Evolutionary conservation across 805 yeast genomes (phyloP).

Genomic region (Yarrowia sp.): DNA sequence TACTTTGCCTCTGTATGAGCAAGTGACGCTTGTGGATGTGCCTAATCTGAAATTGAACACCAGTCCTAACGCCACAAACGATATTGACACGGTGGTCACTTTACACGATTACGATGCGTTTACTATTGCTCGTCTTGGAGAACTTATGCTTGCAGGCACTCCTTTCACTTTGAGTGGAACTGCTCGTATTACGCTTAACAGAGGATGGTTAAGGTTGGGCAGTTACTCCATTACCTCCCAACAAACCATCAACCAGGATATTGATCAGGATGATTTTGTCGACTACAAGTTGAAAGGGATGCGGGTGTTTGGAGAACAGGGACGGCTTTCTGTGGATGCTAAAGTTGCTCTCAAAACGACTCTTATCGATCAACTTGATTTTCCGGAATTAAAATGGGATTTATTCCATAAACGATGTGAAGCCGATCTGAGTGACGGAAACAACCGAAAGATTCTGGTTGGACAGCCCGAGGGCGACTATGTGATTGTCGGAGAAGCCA

Average conservation of each 20-base stretch:
- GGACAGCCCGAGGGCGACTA: slow-evolving; percentile 14
- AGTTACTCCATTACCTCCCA: background rate
- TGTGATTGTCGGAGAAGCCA: slow-evolving; percentile 1
- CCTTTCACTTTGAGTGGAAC: slow-evolving; percentile 1
- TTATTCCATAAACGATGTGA: background rate
- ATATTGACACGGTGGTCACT: slow-evolving; percentile 1
- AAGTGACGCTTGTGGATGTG: slow-evolving; percentile 13
- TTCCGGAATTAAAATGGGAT: slow-evolving; percentile 10
- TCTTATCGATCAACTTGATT: background rate
- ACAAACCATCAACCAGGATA: slow-evolving; percentile 9
- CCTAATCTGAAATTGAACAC: background rate
- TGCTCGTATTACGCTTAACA: background rate
- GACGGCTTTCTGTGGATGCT: background rate
- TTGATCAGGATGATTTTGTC: slow-evolving; percentile 3
- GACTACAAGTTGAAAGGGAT: slow-evolving; percentile 9
- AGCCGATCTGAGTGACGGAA: background rate
- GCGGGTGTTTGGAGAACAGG: background rate
- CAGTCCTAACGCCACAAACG: background rate
- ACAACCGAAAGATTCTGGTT: background rate
- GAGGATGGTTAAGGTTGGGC: slow-evolving; percentile 6
- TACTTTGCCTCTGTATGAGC: background rate
- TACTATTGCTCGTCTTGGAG: slow-evolving; percentile 16
- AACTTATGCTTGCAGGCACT: background rate
- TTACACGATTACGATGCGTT: slow-evolving; percentile 12
- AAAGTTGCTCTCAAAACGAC: background rate